These are phyloP conservation scores for Penicillium herquei DNA, from an alignment of 495 filamentous ascomycete species.

Conservation along the genomic window DNA sequence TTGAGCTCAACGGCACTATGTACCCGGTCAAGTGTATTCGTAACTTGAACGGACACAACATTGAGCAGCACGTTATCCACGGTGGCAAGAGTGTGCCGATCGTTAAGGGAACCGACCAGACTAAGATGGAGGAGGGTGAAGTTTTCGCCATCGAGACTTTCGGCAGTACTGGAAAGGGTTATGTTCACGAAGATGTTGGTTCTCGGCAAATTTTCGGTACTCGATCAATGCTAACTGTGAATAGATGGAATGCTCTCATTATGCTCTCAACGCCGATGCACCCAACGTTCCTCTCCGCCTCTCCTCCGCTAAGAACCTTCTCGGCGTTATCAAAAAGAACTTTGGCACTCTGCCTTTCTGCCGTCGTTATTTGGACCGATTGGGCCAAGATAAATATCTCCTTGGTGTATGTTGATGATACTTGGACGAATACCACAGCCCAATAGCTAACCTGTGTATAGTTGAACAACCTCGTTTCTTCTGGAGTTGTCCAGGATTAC, in stretches of 20 bases:
- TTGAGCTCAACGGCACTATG: constrained; percentile 65
- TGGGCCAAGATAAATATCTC: constrained; percentile 86
- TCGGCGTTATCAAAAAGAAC: constrained; percentile 88
- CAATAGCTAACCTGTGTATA: constrained; percentile 34
- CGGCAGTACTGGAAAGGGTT: constrained; percentile 86
- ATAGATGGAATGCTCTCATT: constrained; percentile 71
- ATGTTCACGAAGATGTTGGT: constrained; percentile 74
- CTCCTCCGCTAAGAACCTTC: constrained; percentile 74
- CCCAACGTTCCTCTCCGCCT: constrained; percentile 65
- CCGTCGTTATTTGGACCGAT: constrained; percentile 77
- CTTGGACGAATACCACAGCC: not conserved
- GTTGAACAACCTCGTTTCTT: constrained; percentile 84
- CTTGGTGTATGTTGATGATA: constrained; percentile 60
- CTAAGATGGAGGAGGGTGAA: constrained; percentile 94
- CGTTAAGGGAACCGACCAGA: constrained; percentile 74
- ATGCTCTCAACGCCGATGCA: constrained; percentile 64
- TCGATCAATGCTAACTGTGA: constrained; percentile 9
- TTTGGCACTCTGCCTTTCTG: constrained; percentile 88
- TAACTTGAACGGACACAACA: constrained; percentile 88
- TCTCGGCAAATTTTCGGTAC: not conserved
- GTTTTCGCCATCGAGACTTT: constrained; percentile 94
- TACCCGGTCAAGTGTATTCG: constrained; percentile 82
- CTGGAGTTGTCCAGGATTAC: constrained; percentile 86
- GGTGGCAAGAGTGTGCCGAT: constrained; percentile 88
- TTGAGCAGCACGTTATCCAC: constrained; percentile 83